Evolutionary conservation across 495 filamentous ascomycete species (phyloP).

Genomic region (Pseudevernia furfuracea): DNA sequence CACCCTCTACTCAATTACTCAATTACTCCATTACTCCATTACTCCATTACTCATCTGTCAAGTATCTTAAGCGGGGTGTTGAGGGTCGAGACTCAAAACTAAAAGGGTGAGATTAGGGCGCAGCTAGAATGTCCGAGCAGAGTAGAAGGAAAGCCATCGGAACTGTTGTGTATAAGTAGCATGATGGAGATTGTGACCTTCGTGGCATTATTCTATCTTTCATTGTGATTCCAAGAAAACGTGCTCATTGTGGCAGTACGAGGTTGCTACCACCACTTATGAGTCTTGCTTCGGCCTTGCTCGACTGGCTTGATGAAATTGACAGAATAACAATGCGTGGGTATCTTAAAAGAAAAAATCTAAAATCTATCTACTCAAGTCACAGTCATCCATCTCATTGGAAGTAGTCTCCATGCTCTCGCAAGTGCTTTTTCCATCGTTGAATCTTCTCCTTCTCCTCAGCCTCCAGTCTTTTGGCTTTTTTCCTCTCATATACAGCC

Average conservation of each 20-base stretch:
- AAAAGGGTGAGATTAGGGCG: neutral
- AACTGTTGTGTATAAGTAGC: neutral
- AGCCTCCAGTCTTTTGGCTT: conserved; percentile 50
- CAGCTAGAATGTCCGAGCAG: neutral
- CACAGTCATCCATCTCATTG: conserved; percentile 10
- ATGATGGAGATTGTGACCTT: no score
- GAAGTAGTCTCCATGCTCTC: conserved; percentile 34
- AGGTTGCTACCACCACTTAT: neutral
- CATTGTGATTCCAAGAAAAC: neutral
- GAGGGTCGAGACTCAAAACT: no score
- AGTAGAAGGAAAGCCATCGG: neutral
- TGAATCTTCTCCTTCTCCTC: conserved; percentile 39
- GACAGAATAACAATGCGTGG: neutral
- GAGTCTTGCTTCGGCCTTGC: neutral
- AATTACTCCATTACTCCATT: no score
- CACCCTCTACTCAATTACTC: no score
- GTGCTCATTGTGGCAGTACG: neutral
- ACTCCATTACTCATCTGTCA: no score
- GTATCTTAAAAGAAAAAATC: conserved; percentile 8
- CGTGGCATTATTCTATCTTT: neutral
- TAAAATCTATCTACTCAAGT: neutral
- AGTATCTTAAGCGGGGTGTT: no score
- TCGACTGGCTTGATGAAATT: neutral
- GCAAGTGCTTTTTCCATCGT: conserved; percentile 36
- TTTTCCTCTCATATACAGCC: conserved; percentile 91